phyloP scores from a whole-genome alignment of 768 basidiomycete genomes.

The Podaxis sp. region DNA sequence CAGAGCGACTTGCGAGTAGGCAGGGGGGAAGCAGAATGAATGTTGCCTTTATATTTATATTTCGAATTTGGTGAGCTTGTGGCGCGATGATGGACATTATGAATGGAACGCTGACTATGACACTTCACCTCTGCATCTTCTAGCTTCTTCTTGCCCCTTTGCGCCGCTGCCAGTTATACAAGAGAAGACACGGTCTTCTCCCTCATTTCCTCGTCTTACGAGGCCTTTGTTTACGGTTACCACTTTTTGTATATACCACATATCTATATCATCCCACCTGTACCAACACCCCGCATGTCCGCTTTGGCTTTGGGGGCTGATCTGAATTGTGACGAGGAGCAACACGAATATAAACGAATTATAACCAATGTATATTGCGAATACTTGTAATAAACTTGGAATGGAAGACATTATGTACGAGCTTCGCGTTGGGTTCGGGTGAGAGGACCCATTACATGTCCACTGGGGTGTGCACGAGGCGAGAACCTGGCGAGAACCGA shows the following conservation, averaged over 20 bases:
- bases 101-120: not conserved
- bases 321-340: not conserved
- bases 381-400: not conserved
- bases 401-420: not conserved
- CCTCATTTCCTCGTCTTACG: not conserved
- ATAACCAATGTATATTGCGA: not conserved
- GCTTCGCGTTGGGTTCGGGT: not conserved
- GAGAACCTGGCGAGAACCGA: too few relatives aligned
- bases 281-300: not conserved
- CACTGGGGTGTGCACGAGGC: too few relatives aligned
- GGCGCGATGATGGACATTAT: not conserved
- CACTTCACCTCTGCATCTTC: not conserved
- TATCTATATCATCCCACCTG: conserved; percentile 1
- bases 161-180: not conserved
- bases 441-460: not conserved
- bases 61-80: not conserved
- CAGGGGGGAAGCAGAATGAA: not conserved
- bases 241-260: conserved; percentile 2
- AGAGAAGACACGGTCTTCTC: not conserved
- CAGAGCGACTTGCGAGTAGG: conserved; percentile 4
- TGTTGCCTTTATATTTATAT: not conserved
- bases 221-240: not conserved
- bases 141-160: not conserved
- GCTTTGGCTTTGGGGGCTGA: not conserved
- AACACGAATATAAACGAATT: not conserved